Base-by-base conservation (phyloP, 2,329 filamentous ascomycete genomes). In the Diplodia intermedia region DNA sequence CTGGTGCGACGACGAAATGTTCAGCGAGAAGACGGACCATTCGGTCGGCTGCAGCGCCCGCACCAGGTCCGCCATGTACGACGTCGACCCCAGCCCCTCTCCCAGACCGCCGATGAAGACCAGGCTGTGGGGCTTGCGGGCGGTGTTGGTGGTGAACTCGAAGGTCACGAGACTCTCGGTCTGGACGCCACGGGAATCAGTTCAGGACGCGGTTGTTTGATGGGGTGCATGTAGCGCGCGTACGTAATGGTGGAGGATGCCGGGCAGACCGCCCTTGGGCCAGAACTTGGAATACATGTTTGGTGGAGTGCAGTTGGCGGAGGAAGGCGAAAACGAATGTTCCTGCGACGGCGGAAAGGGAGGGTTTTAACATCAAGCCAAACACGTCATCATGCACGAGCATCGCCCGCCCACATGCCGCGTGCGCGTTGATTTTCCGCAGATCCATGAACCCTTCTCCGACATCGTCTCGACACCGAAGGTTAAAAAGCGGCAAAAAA, bases 81-180 rank as follows among this genome's bases (percentile, higher is more conserved):
- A 71, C 18, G 72, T 73, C 18, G 72, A 71, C 31, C 68, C 72
- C 26, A 75, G 70, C 18, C 72, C 73, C 53, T 75, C 73, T 1
- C 73, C 72, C 15, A 75, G 56, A 8, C 73, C 73, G 50, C 73
- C 73, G 15, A 75, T 65, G 66, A 75, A 75, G 26, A 75, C 69
- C 20, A 75, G 68, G 50, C 67, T 72, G 63, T 75, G 69, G n/a
- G 72, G 72, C 53, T 74, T 73, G 65, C 70, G 72, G 36, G 69
- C 55, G 31, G 68, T 69, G 53, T 66, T 71, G 26, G 76, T 73
- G 7, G 77, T 77, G 67, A 79, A 81, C 69, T 81, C 79, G 69
- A 81, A 81, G 72, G 73, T 71, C 15, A 79, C 75, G 23, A 81
- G 75, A 4, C 74, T 77, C 69, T 81, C 79, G 18, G 79, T 79